These are phyloP conservation scores for Bisporella sp. DNA, from an alignment of 2,329 filamentous ascomycete species.

Conservation along the genomic window DNA sequence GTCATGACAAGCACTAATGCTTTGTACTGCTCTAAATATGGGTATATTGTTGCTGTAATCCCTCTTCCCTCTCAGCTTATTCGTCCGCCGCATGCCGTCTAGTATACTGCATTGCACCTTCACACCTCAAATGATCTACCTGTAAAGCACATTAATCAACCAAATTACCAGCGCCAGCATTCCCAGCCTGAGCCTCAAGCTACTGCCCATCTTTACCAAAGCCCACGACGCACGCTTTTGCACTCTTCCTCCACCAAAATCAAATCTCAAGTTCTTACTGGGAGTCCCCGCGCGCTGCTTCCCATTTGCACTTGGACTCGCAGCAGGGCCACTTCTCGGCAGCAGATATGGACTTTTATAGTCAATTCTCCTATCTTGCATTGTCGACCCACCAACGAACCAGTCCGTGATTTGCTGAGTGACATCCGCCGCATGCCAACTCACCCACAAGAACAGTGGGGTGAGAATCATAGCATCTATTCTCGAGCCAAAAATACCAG, in stretches of 20 bases:
- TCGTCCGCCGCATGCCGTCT: no score
- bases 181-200: slow-evolving; percentile 10
- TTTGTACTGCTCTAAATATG: no score
- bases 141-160: slow-evolving; percentile 14
- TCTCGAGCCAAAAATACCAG: slow-evolving; percentile 25
- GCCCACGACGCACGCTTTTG: not conserved
- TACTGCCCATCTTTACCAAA: not conserved
- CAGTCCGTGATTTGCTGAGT: slow-evolving; percentile 31
- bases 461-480: slow-evolving; percentile 34
- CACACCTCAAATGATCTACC: not conserved
- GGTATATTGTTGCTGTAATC: no score
- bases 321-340: no score
- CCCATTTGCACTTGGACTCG: not conserved
- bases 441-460: slow-evolving; percentile 35
- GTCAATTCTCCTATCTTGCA: no score
- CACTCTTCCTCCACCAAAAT: slow-evolving; percentile 10
- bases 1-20: no score
- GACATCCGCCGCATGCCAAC: slow-evolving; percentile 30
- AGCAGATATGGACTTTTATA: no score
- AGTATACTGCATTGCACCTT: no score
- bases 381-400: slow-evolving; percentile 23
- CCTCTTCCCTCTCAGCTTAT: no score
- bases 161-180: slow-evolving; percentile 9
- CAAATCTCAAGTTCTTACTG: slow-evolving; percentile 10
- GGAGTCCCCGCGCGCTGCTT: slow-evolving; percentile 3